Percentiles rank a stretch among this genome's conserved stretches.
phyloP scores from a whole-genome alignment of 257 asterid species.

The Salvia hispanica region DNA sequence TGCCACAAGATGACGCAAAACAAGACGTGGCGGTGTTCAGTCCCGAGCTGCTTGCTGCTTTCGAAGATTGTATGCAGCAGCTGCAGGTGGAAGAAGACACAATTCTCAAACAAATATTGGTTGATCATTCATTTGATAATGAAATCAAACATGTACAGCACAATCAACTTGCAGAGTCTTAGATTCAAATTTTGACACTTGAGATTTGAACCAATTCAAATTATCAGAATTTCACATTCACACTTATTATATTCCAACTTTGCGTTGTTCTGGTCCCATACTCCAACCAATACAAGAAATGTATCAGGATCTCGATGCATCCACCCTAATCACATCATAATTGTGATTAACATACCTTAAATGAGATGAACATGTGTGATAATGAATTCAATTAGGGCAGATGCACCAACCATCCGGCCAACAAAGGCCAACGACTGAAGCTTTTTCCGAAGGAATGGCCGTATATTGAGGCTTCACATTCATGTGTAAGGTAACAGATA shows the following conservation, averaged over 20 bases:
- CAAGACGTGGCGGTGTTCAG: constrained; percentile 28
- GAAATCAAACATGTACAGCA: neutral
- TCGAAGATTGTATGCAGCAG: constrained; percentile 51
- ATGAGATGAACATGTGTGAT: too few species aligned
- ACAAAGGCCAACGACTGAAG: neutral
- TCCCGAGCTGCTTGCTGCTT: constrained; percentile 45
- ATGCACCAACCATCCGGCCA: too few species aligned
- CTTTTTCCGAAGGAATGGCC: constrained; percentile 17
- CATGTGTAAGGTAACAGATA: constrained; percentile 8
- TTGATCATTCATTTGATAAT: neutral
- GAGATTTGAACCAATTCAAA: neutral
- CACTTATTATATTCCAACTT: too few species aligned
- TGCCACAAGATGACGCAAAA: neutral
- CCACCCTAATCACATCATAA: too few species aligned
- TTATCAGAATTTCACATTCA: neutral
- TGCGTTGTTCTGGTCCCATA: too few species aligned
- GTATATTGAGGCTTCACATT: constrained; percentile 34
- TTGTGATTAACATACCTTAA: too few species aligned
- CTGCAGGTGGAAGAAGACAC: constrained; percentile 47
- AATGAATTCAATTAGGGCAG: too few species aligned
- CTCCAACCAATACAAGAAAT: neutral
- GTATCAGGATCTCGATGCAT: too few species aligned
- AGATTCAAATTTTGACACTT: too few species aligned
- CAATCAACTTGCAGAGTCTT: too few species aligned
- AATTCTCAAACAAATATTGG: constrained; percentile 38